These are phyloP conservation scores for Monocercomonoides exilis DNA, from an alignment of 78 protist genomes.

Conservation along the genomic window DNA sequence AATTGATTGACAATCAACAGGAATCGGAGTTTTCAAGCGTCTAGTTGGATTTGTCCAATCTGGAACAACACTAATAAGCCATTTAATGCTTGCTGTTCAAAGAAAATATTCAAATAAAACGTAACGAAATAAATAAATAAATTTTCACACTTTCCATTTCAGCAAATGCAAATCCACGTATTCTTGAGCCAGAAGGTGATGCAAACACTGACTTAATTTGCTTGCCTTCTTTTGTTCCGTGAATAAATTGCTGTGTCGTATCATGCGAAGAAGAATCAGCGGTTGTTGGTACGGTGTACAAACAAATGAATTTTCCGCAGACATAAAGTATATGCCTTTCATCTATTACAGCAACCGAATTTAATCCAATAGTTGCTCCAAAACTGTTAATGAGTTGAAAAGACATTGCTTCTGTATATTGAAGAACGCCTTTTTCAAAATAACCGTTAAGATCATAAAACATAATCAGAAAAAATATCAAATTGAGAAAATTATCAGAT, in stretches of 20 bases:
- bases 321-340: background rate
- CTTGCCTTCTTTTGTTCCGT: background rate
- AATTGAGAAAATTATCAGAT: too few species aligned
- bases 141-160: background rate
- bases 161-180: background rate
- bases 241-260: background rate
- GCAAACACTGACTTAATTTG: background rate
- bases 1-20: background rate
- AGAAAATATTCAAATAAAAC: too few species aligned
- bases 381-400: background rate
- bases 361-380: background rate
- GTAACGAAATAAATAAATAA: background rate
- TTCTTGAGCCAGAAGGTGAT: background rate
- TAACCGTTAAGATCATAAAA: too few species aligned
- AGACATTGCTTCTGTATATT: too few species aligned
- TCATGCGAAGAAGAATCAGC: background rate
- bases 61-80: background rate
- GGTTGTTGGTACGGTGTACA: background rate
- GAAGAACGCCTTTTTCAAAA: too few species aligned
- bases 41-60: background rate
- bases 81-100: too few species aligned
- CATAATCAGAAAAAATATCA: too few species aligned
- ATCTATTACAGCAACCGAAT: background rate
- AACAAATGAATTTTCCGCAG: background rate
- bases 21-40: background rate